Evolutionary conservation across 371 early-diverging fungal genomes (phyloP).

Genomic region (Phascolomyces articulosus): DNA sequence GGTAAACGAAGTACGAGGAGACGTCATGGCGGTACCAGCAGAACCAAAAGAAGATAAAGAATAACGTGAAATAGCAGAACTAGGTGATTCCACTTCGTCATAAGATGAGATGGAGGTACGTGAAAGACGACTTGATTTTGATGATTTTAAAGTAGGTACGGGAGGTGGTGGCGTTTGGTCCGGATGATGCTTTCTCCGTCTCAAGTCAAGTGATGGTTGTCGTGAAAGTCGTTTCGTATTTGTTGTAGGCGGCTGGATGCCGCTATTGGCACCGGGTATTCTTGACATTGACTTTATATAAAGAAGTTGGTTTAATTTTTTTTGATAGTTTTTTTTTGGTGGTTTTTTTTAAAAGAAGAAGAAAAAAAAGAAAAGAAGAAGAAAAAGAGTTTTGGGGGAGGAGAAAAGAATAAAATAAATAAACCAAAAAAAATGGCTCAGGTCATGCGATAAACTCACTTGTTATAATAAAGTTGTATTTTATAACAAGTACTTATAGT

Average conservation of each 20-base stretch:
- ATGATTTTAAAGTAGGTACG: slow-evolving; percentile 24
- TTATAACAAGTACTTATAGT: too few relatives aligned
- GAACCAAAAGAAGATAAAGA: slow-evolving; percentile 25
- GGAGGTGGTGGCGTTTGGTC: slow-evolving; percentile 22
- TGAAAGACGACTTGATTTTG: slow-evolving; percentile 24
- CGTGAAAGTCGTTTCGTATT: slow-evolving; percentile 17
- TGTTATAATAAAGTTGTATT: too few relatives aligned
- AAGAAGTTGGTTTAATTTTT: background rate
- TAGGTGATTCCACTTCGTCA: slow-evolving; percentile 32
- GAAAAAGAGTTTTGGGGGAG: slow-evolving; percentile 15
- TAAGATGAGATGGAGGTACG: slow-evolving; percentile 31
- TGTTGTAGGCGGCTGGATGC: slow-evolving; percentile 23
- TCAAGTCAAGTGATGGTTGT: slow-evolving; percentile 26
- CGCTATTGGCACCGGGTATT: slow-evolving; percentile 26
- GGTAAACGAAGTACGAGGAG: slow-evolving; percentile 28
- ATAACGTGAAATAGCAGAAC: slow-evolving; percentile 22
- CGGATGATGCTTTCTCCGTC: slow-evolving; percentile 21
- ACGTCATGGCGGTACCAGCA: slow-evolving; percentile 25
- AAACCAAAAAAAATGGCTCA: slow-evolving; percentile 4
- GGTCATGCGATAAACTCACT: slow-evolving; percentile 8
- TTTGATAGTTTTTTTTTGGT: too few relatives aligned
- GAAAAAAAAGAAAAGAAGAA: slow-evolving; percentile 14
- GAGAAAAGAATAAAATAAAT: slow-evolving; percentile 2
- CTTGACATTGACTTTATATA: slow-evolving; percentile 27
- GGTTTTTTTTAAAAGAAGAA: background rate